Percentiles rank a stretch among this genome's conserved stretches.
These are phyloP conservation scores for Podochytrium sp. DNA, from an alignment of 192 early-diverging fungal species.

Conservation along the genomic window DNA sequence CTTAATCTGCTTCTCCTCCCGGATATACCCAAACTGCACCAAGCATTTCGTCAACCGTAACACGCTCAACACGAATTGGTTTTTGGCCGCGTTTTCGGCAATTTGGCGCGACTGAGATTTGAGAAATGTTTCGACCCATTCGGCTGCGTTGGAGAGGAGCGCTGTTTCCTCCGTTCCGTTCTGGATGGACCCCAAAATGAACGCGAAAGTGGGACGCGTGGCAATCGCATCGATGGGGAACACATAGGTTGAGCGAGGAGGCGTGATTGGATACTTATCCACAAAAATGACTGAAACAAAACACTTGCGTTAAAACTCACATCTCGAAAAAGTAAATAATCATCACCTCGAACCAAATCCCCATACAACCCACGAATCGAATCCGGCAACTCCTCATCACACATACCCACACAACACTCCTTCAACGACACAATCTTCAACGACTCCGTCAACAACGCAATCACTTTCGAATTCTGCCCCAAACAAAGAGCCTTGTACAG, in stretches of 20 bases:
- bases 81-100: neutral
- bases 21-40: constrained; percentile 21
- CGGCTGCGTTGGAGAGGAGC: neutral
- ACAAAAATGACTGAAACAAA: constrained; percentile 26
- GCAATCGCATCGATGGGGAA: constrained; percentile 19
- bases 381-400: constrained; percentile 30
- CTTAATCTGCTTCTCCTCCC: constrained; percentile 7
- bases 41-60: constrained; percentile 26
- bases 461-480: constrained; percentile 30
- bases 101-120: constrained; percentile 10
- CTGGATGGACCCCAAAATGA: constrained; percentile 8
- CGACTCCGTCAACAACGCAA: constrained; percentile 13
- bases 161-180: neutral
- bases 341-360: constrained; percentile 36
- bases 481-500: constrained; percentile 38
- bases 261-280: constrained; percentile 30
- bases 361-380: constrained; percentile 34
- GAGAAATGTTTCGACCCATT: constrained; percentile 3
- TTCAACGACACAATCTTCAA: constrained; percentile 27
- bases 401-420: constrained; percentile 28
- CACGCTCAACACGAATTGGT: constrained; percentile 20
- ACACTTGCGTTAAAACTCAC: neutral
- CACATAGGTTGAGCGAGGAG: constrained; percentile 15
- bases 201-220: constrained; percentile 10
- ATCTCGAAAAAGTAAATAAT: constrained; percentile 2